These are phyloP conservation scores for Withania somnifera DNA, from an alignment of 305 asterid genomes.

Conservation along the genomic window DNA sequence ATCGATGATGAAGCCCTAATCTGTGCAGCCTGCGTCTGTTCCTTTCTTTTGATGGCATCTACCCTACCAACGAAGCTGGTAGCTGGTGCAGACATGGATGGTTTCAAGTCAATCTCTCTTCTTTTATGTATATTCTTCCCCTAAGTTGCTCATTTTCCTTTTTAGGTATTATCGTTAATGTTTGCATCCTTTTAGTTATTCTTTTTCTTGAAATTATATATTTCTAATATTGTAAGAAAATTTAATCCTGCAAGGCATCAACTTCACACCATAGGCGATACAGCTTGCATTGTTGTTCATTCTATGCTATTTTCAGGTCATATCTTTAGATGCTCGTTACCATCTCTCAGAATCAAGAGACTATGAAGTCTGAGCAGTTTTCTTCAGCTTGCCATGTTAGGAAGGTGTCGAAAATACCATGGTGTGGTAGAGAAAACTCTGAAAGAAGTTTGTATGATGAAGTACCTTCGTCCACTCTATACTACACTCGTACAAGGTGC, in stretches of 20 bases:
- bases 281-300: background rate
- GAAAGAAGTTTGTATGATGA: conserved; percentile 86
- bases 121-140: too few relatives aligned
- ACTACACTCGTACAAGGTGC: conserved; percentile 56
- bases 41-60: too few relatives aligned
- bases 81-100: too few relatives aligned
- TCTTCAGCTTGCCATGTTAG: conserved; percentile 2
- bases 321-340: conserved; percentile 37
- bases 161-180: background rate
- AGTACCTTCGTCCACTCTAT: conserved; percentile 70
- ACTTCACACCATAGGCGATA: background rate
- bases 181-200: background rate
- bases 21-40: too few relatives aligned
- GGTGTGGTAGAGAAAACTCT: conserved; percentile 75
- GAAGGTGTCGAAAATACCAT: conserved; percentile 40
- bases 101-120: too few relatives aligned
- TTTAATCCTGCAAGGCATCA: background rate
- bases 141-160: too few relatives aligned
- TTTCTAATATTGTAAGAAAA: background rate
- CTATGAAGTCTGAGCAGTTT: background rate
- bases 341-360: conserved; percentile 5
- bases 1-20: too few relatives aligned
- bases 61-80: too few relatives aligned
- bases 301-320: conserved; percentile 28
- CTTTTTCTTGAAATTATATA: background rate